Conservation (phyloP, 257 asterid species). For the Scutellaria galericulata region DNA sequence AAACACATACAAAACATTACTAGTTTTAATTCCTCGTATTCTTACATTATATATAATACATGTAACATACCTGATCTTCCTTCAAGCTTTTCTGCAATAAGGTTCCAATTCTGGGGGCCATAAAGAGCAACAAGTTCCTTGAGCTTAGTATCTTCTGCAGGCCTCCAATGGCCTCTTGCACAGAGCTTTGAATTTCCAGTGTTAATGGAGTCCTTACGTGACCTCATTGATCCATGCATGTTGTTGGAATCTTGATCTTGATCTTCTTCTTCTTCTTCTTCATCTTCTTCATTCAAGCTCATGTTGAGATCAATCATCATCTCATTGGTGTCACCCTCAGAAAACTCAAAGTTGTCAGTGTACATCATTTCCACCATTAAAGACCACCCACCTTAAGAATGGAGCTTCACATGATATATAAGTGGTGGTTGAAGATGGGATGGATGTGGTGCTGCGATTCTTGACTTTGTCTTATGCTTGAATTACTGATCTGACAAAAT, state of each 20-base stretch:
- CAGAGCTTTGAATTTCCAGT: constrained; percentile 63
- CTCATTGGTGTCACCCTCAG: constrained; percentile 31
- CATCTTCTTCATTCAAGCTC: constrained; percentile 41
- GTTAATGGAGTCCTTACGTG: constrained; percentile 39
- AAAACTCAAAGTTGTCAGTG: constrained; percentile 38
- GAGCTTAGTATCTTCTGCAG: constrained; percentile 82
- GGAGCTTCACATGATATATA: no score
- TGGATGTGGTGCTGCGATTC: no score
- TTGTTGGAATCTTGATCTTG: not conserved
- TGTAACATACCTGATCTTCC: constrained; percentile 74
- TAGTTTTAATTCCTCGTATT: no score
- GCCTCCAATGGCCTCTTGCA: constrained; percentile 92
- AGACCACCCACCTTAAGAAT: not conserved
- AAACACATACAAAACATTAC: not conserved
- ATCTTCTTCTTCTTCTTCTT: constrained; percentile 21
- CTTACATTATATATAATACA: not conserved
- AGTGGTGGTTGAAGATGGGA: no score
- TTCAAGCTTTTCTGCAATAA: constrained; percentile 78
- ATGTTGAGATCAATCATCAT: constrained; percentile 55
- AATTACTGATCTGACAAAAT: constrained; percentile 36
- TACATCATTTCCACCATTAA: constrained; percentile 53
- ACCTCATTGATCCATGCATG: constrained; percentile 37
- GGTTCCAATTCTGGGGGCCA: constrained; percentile 95
- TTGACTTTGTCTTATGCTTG: no score
- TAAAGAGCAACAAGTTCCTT: constrained; percentile 83